Percentiles rank a stretch among this genome's conserved stretches.
These are phyloP conservation scores for Talaromyces nanjingensis DNA, from an alignment of 495 filamentous ascomycete species.

Conservation along the genomic window DNA sequence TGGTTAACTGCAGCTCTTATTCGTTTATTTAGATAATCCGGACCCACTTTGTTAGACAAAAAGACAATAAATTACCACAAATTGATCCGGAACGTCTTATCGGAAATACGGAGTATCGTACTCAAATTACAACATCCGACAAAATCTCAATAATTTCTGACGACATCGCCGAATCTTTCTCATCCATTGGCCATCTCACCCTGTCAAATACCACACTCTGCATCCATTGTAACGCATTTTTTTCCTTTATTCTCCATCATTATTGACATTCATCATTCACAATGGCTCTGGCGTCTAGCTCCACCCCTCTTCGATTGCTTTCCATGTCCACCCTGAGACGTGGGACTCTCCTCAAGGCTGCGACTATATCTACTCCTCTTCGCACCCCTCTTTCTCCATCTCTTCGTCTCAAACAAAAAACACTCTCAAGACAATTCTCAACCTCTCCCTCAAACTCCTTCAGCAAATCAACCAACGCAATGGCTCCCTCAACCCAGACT, in stretches of 20 bases:
- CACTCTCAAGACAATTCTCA: background rate
- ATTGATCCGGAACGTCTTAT: background rate
- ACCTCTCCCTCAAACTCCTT: conserved; percentile 1
- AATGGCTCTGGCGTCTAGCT: background rate
- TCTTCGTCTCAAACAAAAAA: background rate
- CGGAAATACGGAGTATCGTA: background rate
- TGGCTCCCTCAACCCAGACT: conserved; percentile 22
- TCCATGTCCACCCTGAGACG: background rate
- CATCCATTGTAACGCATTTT: background rate
- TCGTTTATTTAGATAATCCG: background rate
- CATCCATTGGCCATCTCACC: background rate
- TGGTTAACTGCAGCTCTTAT: background rate
- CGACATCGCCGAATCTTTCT: background rate
- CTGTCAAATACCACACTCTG: background rate
- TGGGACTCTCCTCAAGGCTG: background rate
- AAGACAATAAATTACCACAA: too few relatives aligned
- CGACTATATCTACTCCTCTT: conserved; percentile 1
- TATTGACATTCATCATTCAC: background rate
- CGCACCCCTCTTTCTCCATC: background rate
- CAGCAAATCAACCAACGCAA: conserved; percentile 9
- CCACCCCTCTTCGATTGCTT: conserved; percentile 5
- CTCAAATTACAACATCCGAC: background rate
- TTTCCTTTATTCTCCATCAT: background rate
- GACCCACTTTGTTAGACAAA: background rate
- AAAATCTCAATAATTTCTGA: background rate